phyloP scores from a whole-genome alignment of 805 yeast species.

The Wickerhamiella shivajii region DNA sequence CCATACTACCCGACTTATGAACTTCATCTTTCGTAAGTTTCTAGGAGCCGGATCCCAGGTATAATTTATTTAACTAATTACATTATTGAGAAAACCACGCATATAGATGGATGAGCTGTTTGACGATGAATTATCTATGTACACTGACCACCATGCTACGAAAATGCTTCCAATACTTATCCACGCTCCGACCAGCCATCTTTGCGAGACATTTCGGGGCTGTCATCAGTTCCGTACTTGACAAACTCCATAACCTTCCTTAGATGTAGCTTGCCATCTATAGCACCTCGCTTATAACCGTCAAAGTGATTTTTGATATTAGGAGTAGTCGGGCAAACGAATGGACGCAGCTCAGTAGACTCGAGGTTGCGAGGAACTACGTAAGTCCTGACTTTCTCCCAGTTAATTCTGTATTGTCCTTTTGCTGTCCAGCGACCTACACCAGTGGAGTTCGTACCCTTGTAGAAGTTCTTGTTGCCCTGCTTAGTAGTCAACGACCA shows the following conservation, averaged over 20 bases:
- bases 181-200: conserved; percentile 20
- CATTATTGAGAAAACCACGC: neutral
- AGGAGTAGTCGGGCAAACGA: conserved; percentile 64
- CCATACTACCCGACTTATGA: conserved; percentile 51
- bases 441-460: conserved; percentile 94
- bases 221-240: conserved; percentile 40
- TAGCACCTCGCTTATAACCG: conserved; percentile 52
- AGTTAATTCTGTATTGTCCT: conserved; percentile 66
- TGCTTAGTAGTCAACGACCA: conserved; percentile 73
- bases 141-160: neutral
- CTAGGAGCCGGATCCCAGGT: conserved; percentile 32
- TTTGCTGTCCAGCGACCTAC: conserved; percentile 63
- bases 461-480: conserved; percentile 87
- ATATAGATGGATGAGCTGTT: no score
- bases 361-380: conserved; percentile 51
- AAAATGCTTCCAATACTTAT: conserved; percentile 5
- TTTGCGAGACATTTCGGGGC: conserved; percentile 19
- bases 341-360: conserved; percentile 41
- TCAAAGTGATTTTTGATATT: conserved; percentile 48
- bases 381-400: conserved; percentile 79
- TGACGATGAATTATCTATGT: no score
- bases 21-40: conserved; percentile 61
- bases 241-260: conserved; percentile 63
- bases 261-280: conserved; percentile 59
- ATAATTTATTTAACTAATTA: neutral